Evolutionary conservation across 768 basidiomycete species (phyloP).

Genomic region (Suillus plorans): DNA sequence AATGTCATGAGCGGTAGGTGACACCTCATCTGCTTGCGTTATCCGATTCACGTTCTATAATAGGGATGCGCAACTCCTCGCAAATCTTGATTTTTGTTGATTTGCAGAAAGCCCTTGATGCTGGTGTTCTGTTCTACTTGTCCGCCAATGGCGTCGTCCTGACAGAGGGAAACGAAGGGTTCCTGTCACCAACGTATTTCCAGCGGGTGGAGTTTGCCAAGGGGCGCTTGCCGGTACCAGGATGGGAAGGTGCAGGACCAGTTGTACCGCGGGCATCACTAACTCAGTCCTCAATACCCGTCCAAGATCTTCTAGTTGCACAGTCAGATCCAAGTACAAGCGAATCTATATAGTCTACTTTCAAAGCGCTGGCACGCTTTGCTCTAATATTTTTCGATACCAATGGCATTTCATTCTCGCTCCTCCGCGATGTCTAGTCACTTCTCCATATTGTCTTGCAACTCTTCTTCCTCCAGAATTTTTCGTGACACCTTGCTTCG

Average conservation of each 20-base stretch:
- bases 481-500: constrained; percentile 16
- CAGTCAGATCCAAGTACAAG: neutral
- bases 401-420: neutral
- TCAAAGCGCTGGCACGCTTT: neutral
- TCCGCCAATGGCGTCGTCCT: constrained; percentile 90
- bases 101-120: constrained; percentile 63
- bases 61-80: constrained; percentile 82
- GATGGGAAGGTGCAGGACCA: constrained; percentile 22
- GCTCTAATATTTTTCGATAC: neutral
- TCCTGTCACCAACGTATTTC: constrained; percentile 66
- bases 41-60: neutral
- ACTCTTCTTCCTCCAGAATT: constrained; percentile 8
- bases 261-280: neutral
- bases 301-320: neutral
- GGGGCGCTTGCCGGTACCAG: constrained; percentile 17
- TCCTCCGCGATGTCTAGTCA: neutral
- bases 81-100: constrained; percentile 83
- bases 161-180: constrained; percentile 73
- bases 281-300: neutral
- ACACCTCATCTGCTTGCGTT: neutral
- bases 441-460: neutral
- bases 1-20: constrained; percentile 74
- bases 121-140: constrained; percentile 71
- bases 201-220: constrained; percentile 54
- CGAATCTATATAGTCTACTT: neutral